Conservation (phyloP, 208 protist genomes). For the Leptomonas pyrrhocoris region DNA sequence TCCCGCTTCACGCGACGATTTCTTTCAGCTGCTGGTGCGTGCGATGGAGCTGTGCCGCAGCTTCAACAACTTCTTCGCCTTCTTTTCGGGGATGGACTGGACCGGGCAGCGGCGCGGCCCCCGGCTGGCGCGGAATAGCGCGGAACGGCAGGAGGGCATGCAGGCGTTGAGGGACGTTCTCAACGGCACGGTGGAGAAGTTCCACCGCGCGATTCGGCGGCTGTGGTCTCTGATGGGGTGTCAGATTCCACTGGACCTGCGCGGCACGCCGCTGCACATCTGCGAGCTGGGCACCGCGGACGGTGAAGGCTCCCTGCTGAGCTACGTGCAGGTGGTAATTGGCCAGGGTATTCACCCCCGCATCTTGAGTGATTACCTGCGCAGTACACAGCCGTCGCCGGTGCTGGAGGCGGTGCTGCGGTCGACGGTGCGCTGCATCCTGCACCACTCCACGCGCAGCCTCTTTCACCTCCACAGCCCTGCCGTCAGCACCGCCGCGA, state of each 20-base stretch:
- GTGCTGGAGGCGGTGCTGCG: constrained; percentile 19
- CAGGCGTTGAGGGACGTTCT: constrained; percentile 26
- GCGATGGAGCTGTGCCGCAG: constrained; percentile 29
- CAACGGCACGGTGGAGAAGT: constrained; percentile 8
- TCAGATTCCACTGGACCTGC: constrained; percentile 13
- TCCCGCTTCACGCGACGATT: background rate
- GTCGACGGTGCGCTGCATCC: constrained; percentile 30
- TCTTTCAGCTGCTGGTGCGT: constrained; percentile 18
- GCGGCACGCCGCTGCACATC: constrained; percentile 13
- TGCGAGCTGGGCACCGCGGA: constrained; percentile 27
- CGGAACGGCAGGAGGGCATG: constrained; percentile 24
- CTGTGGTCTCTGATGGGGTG: constrained; percentile 38
- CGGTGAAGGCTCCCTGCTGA: constrained; percentile 29
- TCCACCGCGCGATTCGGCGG: constrained; percentile 16
- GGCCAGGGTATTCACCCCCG: constrained; percentile 26
- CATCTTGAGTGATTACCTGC: constrained; percentile 36
- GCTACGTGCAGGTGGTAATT: constrained; percentile 32
- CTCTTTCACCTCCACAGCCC: constrained; percentile 13
- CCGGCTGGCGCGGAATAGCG: constrained; percentile 20
- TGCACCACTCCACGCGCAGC: constrained; percentile 27
- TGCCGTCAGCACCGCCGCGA: background rate
- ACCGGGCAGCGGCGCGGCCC: constrained; percentile 19
- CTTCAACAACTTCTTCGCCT: constrained; percentile 38
- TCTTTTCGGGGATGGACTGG: constrained; percentile 33
- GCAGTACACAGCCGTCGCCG: constrained; percentile 23